Conservation (phyloP, 352 stramenopile genomes). For the Phytophthora tubulina region DNA sequence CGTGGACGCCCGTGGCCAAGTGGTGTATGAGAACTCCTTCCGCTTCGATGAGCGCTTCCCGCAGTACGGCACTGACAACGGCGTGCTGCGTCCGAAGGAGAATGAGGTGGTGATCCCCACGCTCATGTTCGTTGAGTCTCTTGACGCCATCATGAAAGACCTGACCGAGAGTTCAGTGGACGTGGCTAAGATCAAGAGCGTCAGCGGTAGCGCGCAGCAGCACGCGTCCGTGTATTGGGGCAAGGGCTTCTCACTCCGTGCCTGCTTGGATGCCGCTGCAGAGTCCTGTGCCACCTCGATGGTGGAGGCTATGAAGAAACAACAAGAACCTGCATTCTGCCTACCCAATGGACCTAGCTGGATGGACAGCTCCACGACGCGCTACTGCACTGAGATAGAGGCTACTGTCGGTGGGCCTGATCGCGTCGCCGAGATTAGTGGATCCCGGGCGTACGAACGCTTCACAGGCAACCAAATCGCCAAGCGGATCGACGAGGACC, state of each 20-base stretch:
- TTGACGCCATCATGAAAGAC: conserved; percentile 72
- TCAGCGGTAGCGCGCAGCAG: conserved; percentile 86
- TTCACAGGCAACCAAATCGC: conserved; percentile 88
- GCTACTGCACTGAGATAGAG: conserved; percentile 70
- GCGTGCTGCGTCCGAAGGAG: conserved; percentile 61
- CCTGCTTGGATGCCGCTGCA: conserved; percentile 43
- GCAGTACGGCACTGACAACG: conserved; percentile 71
- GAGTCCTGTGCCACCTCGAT: conserved; percentile 26
- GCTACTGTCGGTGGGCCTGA: conserved; percentile 61
- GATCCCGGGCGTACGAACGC: conserved; percentile 81
- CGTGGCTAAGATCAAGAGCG: conserved; percentile 57
- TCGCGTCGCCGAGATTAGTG: conserved; percentile 73
- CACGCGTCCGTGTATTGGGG: conserved; percentile 86
- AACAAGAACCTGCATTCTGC: conserved; percentile 54
- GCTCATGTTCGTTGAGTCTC: conserved; percentile 82
- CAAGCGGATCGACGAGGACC: conserved; percentile 60
- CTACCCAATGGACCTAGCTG: conserved; percentile 79
- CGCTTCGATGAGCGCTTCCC: conserved; percentile 79
- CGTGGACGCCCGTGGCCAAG: conserved; percentile 42
- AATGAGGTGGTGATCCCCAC: conserved; percentile 74
- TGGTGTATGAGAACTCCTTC: conserved; percentile 69
- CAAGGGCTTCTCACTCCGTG: conserved; percentile 53
- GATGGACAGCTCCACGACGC: conserved; percentile 86
- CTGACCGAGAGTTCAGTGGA: conserved; percentile 44
- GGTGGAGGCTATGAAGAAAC: conserved; percentile 35